A percentile compares a stretch with the other conserved stretches of the same genome.
Evolutionary conservation across 2,329 filamentous ascomycete genomes (phyloP).

Genomic region (Xylaria sp.): DNA sequence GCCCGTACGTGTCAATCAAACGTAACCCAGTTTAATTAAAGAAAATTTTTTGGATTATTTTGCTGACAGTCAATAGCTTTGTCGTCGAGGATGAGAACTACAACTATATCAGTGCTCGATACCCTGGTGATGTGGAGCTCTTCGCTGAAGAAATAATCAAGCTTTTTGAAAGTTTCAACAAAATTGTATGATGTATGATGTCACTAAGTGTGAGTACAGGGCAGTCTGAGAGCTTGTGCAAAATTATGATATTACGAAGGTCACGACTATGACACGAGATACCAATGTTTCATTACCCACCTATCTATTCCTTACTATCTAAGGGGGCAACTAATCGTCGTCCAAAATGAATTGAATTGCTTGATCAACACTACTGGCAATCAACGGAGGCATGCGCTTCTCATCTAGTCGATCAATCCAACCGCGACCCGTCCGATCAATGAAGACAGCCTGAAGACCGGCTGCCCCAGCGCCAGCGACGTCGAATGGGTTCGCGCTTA

Average conservation of each 20-base stretch:
- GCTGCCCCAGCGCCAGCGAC: conserved; percentile 69
- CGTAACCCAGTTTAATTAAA: too few species aligned
- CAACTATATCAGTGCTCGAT: conserved; percentile 61
- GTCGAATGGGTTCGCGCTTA: conserved; percentile 80
- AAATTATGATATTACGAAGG: conserved; percentile 25
- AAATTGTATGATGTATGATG: conserved; percentile 41
- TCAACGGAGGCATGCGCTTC: conserved; percentile 60
- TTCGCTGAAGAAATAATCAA: conserved; percentile 56
- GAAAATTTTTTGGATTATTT: conserved; percentile 14
- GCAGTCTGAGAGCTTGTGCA: background rate
- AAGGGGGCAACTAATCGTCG: conserved; percentile 17
- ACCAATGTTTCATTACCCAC: conserved; percentile 19
- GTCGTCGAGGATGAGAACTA: conserved; percentile 60
- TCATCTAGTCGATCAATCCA: conserved; percentile 72
- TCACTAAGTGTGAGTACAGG: background rate
- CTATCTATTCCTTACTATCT: background rate
- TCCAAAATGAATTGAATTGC: conserved; percentile 57
- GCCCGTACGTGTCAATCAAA: conserved; percentile 57
- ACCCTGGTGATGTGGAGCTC: conserved; percentile 56
- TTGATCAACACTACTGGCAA: conserved; percentile 66
- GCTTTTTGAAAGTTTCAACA: conserved; percentile 51
- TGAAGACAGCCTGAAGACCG: conserved; percentile 73
- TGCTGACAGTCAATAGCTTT: conserved; percentile 51
- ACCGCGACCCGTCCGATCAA: conserved; percentile 69
- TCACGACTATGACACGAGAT: conserved; percentile 23